Evolutionary conservation across 192 early-diverging fungal genomes (phyloP).

Genomic region (Coemansia reversa): DNA sequence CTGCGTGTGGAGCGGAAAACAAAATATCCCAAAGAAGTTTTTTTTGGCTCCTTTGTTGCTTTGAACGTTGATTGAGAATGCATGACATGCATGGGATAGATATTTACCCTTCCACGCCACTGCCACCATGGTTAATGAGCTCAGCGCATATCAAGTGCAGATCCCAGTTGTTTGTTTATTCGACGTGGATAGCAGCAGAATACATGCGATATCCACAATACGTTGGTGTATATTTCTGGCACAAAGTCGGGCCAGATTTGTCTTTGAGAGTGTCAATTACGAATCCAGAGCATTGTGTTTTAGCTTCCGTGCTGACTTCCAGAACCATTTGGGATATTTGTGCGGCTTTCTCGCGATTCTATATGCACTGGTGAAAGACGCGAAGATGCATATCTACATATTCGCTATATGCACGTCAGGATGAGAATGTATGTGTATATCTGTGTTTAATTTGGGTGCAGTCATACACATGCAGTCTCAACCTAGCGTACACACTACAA

Average conservation of each 20-base stretch:
- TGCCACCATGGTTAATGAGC: neutral
- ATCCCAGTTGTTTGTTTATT: neutral
- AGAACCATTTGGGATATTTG: neutral
- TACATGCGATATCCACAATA: neutral
- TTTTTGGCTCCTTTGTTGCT: neutral
- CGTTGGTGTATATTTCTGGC: neutral
- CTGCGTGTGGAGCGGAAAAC: neutral
- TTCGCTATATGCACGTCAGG: neutral
- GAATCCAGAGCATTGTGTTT: neutral
- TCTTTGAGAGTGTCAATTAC: neutral
- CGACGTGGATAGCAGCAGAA: neutral
- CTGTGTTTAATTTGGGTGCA: neutral
- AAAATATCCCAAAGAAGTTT: conserved; percentile 1
- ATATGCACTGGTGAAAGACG: neutral
- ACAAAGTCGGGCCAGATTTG: neutral
- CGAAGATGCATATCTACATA: neutral
- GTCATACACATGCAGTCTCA: neutral
- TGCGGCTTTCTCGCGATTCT: neutral
- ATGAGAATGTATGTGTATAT: neutral
- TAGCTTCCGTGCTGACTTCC: neutral
- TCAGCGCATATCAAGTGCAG: neutral
- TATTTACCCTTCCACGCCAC: neutral
- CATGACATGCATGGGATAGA: neutral
- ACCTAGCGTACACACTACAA: neutral
- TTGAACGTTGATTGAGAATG: conserved; percentile 4